A percentile compares a stretch with the other conserved stretches of the same genome.
phyloP scores from a whole-genome alignment of 2,329 filamentous ascomycete genomes.

The Calonectria naviculata region DNA sequence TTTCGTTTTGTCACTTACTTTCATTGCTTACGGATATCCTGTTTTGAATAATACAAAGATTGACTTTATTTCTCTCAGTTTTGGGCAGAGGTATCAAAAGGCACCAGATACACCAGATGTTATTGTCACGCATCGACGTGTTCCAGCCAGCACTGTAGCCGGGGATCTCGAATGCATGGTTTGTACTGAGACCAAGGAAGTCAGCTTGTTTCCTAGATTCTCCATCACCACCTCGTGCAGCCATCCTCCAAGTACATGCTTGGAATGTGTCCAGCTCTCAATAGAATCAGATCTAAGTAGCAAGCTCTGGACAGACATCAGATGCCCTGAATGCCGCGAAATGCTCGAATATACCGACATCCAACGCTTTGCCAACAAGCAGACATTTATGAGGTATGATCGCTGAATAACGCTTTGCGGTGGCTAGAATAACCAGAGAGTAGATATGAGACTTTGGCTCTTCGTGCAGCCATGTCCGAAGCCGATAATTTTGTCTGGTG shows the following conservation, averaged over 20 bases:
- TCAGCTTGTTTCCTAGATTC: constrained; percentile 44
- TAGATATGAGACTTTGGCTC: constrained; percentile 56
- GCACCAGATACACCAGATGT: constrained; percentile 38
- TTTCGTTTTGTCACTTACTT: not conserved
- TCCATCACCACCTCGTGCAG: constrained; percentile 47
- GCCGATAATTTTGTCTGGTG: constrained; percentile 65
- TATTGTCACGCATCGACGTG: constrained; percentile 45
- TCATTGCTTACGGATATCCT: not conserved
- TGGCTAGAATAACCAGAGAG: constrained; percentile 4
- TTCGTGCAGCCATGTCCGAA: constrained; percentile 54
- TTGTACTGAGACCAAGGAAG: constrained; percentile 47
- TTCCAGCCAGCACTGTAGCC: constrained; percentile 31
- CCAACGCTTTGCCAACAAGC: constrained; percentile 53
- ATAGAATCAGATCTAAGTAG: constrained; percentile 47
- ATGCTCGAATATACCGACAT: constrained; percentile 57
- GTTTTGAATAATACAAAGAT: constrained; percentile 21
- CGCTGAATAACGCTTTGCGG: not conserved
- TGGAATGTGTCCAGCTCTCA: constrained; percentile 47
- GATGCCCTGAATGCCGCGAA: constrained; percentile 63
- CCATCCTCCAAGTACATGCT: constrained; percentile 47
- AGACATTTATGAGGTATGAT: constrained; percentile 55
- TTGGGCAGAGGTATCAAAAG: constrained; percentile 49
- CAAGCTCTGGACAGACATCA: constrained; percentile 57
- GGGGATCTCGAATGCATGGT: constrained; percentile 48
- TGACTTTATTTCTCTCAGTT: constrained; percentile 26